Evolutionary conservation across 2,329 filamentous ascomycete species (phyloP), one percentile per base, ranked within the genome.

Genomic region (Fusarium annulatum): DNA sequence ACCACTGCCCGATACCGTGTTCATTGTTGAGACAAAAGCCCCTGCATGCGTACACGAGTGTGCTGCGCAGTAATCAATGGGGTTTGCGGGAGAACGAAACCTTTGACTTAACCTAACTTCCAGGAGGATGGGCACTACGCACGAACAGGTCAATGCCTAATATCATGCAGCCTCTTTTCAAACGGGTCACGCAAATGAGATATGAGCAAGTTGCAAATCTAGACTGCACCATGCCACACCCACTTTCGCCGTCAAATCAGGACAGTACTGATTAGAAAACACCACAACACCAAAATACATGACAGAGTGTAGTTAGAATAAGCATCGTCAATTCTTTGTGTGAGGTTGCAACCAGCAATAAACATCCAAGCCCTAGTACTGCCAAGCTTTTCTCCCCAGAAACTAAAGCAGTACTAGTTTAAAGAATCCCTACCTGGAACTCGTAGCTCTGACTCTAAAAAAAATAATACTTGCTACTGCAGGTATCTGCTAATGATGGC

Each of bases 321-420:
- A 26, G 12, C 34, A 55, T 41, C 18, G 12, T 28, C n/a, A 30
- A 36, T 36, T 52, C 46, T 53, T 64, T 19, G 23, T 16, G 49
- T 34, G 49, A 61, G 39, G 72, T 66, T 59, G n/a, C 46, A 69
- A 61, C 71, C 58, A 59, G 61, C 59, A 58, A 62, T 33, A 21
- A 33, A 51, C 30, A 46, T 58, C 55, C 52, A 60, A 66, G 23
- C 60, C 71, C 72, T 72, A 74, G 72, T 58, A 74, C 55, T 43
- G 72, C 72, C 72, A 74, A 74, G 72, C 72, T 72, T 74, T 72
- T 69, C 68, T 60, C 72, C 71, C 72, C 64, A 28, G 60, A 42
- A 49, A 63, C 68, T 72, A 74, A 56, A 33, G 41, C 48, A 41
- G 53, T 68, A 74, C 68, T 74, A 71, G 67, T 26, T 61, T 61